Evolutionary conservation across 352 stramenopile species (phyloP), one percentile per base, ranked within the genome.

Genomic region (Aphanomyces cochlioides): DNA sequence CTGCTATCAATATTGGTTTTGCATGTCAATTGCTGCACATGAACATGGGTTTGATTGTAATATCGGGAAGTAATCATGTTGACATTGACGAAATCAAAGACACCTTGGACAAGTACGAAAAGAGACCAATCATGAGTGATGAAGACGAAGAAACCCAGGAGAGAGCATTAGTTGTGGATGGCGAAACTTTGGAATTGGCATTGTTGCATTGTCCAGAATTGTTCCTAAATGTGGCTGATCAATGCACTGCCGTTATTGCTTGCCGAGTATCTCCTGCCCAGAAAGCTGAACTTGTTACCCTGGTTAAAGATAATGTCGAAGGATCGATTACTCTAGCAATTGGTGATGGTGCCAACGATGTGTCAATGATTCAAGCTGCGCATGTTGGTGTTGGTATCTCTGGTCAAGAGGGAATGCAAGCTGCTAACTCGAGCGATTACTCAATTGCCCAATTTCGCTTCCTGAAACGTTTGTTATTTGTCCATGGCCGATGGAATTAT

Each of bases 1-100:
- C 94, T 4, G 94, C 94, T 12, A 98, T 98, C 73, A 98, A 98
- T 75, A 98, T 98, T 74, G 95, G 87, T n/a, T 97, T 96, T 75
- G 89, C 91, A 6, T 97, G 89, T 63, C 86, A 90, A 12, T 58
- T 98, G 17, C 66, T 98, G 19, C 96, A 90, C 7, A 80, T 90
- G 2, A 95, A 98, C 64, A 98, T 99, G 78, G 89, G 97, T 66
- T 82, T 85, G 3, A 72, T 95, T 17, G 80, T 95, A 12, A 91
- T 96, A 56, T 89, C 85, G 0, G 85, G 82, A 0, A 87, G 93
- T 64, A 85, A 87, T 8, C 85, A 94, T 43, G 76, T 82, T 0
- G 86, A 93, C 28, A 75, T 93, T 37, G 59, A 66, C 47, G 71
- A 81, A 10, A 92, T 95, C 60, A 73, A 81, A 38, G 78, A 83